Evolutionary conservation across 2,329 filamentous ascomycete genomes (phyloP).

Genomic region (Trichoderma sp.): DNA sequence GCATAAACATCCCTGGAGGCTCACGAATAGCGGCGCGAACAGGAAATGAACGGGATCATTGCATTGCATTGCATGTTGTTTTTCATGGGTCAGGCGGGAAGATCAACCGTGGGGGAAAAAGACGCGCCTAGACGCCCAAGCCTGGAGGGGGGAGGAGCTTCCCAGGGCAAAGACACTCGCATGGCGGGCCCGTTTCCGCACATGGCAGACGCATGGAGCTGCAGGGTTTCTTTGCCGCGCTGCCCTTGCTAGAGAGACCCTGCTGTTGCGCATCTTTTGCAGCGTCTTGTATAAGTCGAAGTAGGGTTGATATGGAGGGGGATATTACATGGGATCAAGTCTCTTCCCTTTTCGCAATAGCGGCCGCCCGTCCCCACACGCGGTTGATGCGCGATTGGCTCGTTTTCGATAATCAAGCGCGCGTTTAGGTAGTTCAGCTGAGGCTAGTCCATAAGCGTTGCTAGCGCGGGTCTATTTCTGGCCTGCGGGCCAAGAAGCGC

Average conservation of each 20-base stretch:
- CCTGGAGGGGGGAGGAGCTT: neutral
- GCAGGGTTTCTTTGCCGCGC: slow-evolving; percentile 13
- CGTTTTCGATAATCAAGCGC: slow-evolving; percentile 15
- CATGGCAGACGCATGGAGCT: slow-evolving; percentile 15
- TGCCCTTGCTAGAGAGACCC: neutral
- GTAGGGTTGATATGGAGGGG: neutral
- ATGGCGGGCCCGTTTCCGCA: neutral
- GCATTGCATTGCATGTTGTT: slow-evolving; percentile 17
- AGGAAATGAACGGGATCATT: slow-evolving; percentile 21
- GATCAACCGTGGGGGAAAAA: neutral
- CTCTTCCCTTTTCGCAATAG: neutral
- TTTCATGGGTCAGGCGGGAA: neutral
- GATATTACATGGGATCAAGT: neutral
- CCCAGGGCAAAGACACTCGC: neutral
- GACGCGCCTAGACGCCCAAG: neutral
- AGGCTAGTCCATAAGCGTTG: neutral
- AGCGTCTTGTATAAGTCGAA: neutral
- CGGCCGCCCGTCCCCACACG: neutral
- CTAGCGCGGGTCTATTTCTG: slow-evolving; percentile 8
- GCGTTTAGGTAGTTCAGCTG: slow-evolving; percentile 14
- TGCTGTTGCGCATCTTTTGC: neutral
- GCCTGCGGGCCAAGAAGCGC: slow-evolving; percentile 6
- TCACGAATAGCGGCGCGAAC: slow-evolving; percentile 3
- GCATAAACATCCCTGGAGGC: neutral
- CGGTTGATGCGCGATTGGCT: slow-evolving; percentile 10